Base-by-base conservation (phyloP, 345 rosid species). In the Citrus cavaleriei region DNA sequence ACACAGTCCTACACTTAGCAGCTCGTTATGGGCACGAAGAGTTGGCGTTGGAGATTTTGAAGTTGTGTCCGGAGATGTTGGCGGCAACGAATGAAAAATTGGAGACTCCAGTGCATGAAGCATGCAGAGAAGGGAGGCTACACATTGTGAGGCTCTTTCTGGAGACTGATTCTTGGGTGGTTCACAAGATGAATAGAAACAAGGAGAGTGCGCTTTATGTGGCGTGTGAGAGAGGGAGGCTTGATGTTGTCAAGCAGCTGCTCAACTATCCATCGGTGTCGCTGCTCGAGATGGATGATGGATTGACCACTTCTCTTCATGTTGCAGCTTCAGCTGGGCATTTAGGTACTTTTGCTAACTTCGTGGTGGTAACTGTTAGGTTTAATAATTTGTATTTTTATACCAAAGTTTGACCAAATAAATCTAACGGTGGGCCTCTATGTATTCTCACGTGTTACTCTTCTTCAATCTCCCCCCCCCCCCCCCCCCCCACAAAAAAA, bases 21-120 rank as follows among this genome's bases (percentile, higher is more conserved):
- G 83, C 85, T 8, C 81, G 83, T 19, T 79, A 74, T 25, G 91
- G 93, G 30, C 88, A 77, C 25, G 4, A 55, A 38, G 88, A 74
- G n/a, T 35, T 90, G 80, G 90, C 77, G 28, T 49, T 79, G 6
- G 85, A 85, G 85, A 82, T 88, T 14, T 46, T 88, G 74, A 82
- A 77, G 85, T 10, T 80, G 79, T 61, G 82, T 60, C 90, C 91
- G 51, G 87, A 81, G 30, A 78, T 85, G 77, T 71, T 78, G 42
- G 5, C 5, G 4, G 80, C 81, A 37, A 83, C 78, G 70, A 88
- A 90, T 68, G 79, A 72, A 60, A 72, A 40, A 46, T 1, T 77
- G 84, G 86, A 88, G 85, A 90, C 89, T 1, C 89, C 90, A 5
- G 68, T 90, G 75, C 86, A 88, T 32, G 87, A 84, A 46, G 90